Evolutionary conservation across 768 basidiomycete genomes (phyloP).

Genomic region (Multifurca ochricompacta): DNA sequence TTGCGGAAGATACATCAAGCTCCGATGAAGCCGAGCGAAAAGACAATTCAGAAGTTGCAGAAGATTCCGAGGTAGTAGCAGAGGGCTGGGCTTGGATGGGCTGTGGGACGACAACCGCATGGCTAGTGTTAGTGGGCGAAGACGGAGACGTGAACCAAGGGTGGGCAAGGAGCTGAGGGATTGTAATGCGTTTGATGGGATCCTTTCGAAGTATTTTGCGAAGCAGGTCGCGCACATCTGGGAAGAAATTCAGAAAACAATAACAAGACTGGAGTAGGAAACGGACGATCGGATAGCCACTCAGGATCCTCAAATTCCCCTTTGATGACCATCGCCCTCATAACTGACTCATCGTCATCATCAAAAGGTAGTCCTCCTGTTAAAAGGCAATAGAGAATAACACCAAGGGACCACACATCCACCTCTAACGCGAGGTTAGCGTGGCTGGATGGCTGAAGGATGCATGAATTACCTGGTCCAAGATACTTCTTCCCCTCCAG

Average conservation of each 20-base stretch:
- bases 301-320: slow-evolving; percentile 88
- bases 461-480: slow-evolving; percentile 58
- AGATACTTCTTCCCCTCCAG: slow-evolving; percentile 80
- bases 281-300: slow-evolving; percentile 80
- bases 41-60: slow-evolving; percentile 44
- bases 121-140: slow-evolving; percentile 19
- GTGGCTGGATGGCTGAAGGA: not conserved
- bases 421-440: slow-evolving; percentile 52
- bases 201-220: slow-evolving; percentile 71
- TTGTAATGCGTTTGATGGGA: slow-evolving; percentile 63
- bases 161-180: slow-evolving; percentile 79
- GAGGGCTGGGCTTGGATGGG: slow-evolving; percentile 26
- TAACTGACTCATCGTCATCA: slow-evolving; percentile 38
- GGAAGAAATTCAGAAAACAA: slow-evolving; percentile 8
- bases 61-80: slow-evolving; percentile 29
- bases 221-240: slow-evolving; percentile 84
- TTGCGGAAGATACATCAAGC: slow-evolving; percentile 38
- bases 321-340: slow-evolving; percentile 69
- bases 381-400: slow-evolving; percentile 84
- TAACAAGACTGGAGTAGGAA: not conserved
- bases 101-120: slow-evolving; percentile 26
- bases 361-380: slow-evolving; percentile 59
- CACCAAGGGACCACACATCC: slow-evolving; percentile 90
- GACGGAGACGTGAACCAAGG: slow-evolving; percentile 62
- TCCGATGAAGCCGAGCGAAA: slow-evolving; percentile 25